Conservation (phyloP, 148 eudicot species). For the Vaccinium darrowii region DNA sequence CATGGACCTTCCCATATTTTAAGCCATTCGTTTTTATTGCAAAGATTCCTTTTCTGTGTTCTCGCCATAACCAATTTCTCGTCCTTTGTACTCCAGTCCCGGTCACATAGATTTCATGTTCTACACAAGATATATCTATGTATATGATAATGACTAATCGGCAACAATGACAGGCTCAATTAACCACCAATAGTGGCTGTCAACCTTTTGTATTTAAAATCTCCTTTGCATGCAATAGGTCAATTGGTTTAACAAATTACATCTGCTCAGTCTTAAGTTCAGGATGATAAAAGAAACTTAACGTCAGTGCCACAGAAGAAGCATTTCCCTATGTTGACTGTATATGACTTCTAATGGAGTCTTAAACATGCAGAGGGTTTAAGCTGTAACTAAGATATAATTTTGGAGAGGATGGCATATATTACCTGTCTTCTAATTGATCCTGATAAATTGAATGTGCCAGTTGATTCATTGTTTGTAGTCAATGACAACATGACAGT, state of each 20-base stretch:
- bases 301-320: background rate
- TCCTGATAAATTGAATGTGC: slow-evolving; percentile 88
- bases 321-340: background rate
- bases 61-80: background rate
- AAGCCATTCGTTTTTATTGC: background rate
- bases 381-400: background rate
- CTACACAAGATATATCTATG: background rate
- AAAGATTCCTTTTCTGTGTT: too few relatives aligned
- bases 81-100: background rate
- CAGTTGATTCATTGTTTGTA: slow-evolving; percentile 70
- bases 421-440: slow-evolving; percentile 98
- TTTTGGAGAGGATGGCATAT: background rate
- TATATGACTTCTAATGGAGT: background rate
- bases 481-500: slow-evolving; percentile 94
- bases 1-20: background rate
- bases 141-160: background rate
- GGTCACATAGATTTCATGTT: background rate
- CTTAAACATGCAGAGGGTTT: background rate
- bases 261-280: background rate
- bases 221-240: background rate
- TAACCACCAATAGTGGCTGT: background rate
- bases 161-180: background rate
- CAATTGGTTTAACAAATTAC: background rate
- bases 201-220: background rate
- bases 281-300: background rate